phyloP scores from a whole-genome alignment of 2,329 filamentous ascomycete species.

The Purpureocillium lavendulum region DNA sequence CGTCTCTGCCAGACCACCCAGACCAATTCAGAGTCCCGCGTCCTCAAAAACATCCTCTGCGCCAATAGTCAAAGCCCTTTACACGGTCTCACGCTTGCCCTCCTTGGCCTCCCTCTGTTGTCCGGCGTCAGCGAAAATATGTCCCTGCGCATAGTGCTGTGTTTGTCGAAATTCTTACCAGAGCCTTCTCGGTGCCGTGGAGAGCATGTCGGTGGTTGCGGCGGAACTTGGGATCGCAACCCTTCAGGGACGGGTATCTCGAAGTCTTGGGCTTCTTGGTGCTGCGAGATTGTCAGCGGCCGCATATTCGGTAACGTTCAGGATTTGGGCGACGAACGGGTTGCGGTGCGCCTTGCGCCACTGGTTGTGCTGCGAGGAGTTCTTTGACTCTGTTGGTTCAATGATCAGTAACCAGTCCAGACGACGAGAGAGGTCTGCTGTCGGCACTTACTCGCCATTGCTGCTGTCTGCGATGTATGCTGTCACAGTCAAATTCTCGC shows the following conservation, averaged over 20 bases:
- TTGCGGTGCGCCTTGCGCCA: conserved; percentile 98
- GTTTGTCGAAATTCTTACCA: conserved; percentile 53
- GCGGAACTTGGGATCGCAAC: conserved; percentile 99
- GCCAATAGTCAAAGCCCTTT: conserved; percentile 15
- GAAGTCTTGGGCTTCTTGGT: conserved; percentile 99
- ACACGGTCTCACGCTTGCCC: conserved; percentile 86
- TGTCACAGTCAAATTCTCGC: conserved; percentile 17
- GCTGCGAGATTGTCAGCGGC: conserved; percentile 40
- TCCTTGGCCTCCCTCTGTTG: conserved; percentile 93
- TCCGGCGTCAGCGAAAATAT: conserved; percentile 19
- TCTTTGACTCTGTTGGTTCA: conserved; percentile 79
- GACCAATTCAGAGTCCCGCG: background rate
- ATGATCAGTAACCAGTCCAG: background rate
- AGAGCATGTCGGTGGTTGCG: conserved; percentile 99
- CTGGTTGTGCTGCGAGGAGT: conserved; percentile 99
- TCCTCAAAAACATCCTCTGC: background rate
- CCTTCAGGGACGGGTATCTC: conserved; percentile 97
- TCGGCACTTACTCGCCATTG: conserved; percentile 32
- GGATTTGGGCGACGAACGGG: conserved; percentile 63
- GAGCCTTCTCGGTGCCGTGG: conserved; percentile 94
- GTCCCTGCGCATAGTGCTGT: conserved; percentile 12
- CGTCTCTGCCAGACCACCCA: conserved; percentile 2
- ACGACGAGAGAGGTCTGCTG: background rate
- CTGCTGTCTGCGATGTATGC: conserved; percentile 17
- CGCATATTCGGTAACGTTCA: background rate